Evolutionary conservation across 768 basidiomycete species (phyloP).

Genomic region (Trametes sanguinea): DNA sequence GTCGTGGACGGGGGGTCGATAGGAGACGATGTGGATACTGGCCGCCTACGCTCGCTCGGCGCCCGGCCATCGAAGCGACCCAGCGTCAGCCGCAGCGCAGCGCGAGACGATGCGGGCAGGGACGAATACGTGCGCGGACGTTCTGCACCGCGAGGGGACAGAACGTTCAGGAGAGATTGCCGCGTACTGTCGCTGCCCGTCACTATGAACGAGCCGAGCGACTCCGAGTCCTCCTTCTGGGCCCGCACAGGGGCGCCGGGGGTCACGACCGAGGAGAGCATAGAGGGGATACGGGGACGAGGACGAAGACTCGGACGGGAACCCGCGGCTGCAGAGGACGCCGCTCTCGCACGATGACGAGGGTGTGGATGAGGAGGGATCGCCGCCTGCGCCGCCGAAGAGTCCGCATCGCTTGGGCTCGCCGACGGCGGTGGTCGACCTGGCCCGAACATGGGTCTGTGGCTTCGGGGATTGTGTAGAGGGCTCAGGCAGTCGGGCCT

Average conservation of each 20-base stretch:
- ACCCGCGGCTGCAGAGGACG: slow-evolving; percentile 14
- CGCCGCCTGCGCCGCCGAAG: slow-evolving; percentile 4
- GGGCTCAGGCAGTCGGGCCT: slow-evolving; percentile 9
- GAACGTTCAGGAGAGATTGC: slow-evolving; percentile 22
- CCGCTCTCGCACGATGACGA: slow-evolving; percentile 7
- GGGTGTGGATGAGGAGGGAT: not conserved
- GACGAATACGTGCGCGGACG: not conserved
- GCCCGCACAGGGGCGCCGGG: slow-evolving; percentile 20
- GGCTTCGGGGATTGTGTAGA: not conserved
- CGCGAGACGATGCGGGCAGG: not conserved
- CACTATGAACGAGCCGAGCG: slow-evolving; percentile 31
- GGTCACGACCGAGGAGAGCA: slow-evolving; percentile 19
- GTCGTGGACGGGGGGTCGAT: slow-evolving; percentile 20
- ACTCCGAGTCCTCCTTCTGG: slow-evolving; percentile 21
- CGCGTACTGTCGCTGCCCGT: slow-evolving; percentile 29
- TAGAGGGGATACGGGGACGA: slow-evolving; percentile 13
- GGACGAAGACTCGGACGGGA: not conserved
- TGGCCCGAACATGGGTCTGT: slow-evolving; percentile 15
- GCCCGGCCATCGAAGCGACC: not conserved
- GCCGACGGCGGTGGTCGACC: slow-evolving; percentile 16
- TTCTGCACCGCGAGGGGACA: slow-evolving; percentile 6
- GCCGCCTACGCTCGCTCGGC: not conserved
- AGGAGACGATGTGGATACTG: slow-evolving; percentile 2
- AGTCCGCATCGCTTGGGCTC: slow-evolving; percentile 12
- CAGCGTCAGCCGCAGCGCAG: slow-evolving; percentile 3